Base-by-base conservation (phyloP, 371 early-diverging fungal genomes). In the Circinella umbellata region DNA sequence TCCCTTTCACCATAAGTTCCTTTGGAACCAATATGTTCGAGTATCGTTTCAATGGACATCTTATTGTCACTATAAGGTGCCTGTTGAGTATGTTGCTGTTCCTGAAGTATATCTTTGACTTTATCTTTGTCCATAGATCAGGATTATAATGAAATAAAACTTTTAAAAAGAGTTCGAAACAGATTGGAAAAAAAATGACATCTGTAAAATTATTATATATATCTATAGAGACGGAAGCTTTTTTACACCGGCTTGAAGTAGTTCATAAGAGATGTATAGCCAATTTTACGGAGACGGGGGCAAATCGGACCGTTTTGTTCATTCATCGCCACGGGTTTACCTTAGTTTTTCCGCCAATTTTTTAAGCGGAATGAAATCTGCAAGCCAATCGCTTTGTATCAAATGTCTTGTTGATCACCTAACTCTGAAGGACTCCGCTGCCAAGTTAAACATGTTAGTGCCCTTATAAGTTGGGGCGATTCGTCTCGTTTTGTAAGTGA, bases 1-100 rank as follows among this genome's bases (percentile, higher is more conserved):
- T 66, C 37, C 11, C 69, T 62, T 54, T 75, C 75, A 35, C 75
- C 75, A 63, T 47, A 75, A 27, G 68, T 47, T 11, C 51, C 47
- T 36, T 48, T 48, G 4, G 42, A 18, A 6, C 64, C 64, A 27
- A 49, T 36, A n/a, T 36, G 64, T 10, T 64, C 64, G 13, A 55
- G 57, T n/a, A 55, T 34, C 27, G 57, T 55, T 34, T 55, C 57
- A 6, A 55, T 34, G 9, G 57, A 55, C 13, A 8, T 18, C 35
- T 55, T 18, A 10, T 55, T 34, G 13, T 55, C 57, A n/a, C 13
- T 55, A 6, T 55, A n/a, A n/a, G n/a, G 18, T 15, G 17, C 4
- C 13, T 4, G 49, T 49, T 49, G 49, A 15, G 4, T 5, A 5
- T n/a, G 49, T 9, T 49, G 15, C 4, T 55, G 27, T 35, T 55